Base-by-base conservation (phyloP, 2,329 filamentous ascomycete species). In the Sporothrix phasma region DNA sequence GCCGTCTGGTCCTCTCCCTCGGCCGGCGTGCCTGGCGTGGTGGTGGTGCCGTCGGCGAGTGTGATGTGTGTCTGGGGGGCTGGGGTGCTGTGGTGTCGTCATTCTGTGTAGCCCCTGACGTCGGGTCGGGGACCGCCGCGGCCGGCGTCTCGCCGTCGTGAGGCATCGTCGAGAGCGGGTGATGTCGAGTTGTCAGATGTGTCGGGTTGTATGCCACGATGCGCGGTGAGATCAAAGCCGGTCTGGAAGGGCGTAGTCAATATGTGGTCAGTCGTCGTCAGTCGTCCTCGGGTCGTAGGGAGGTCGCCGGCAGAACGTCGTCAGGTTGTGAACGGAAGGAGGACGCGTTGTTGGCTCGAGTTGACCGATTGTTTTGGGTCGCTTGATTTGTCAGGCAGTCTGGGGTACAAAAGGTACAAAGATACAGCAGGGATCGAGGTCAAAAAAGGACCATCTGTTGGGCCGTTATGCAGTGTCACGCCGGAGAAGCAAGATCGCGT, bases 1-100 rank as follows among this genome's bases (percentile, higher is more conserved):
- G 70, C 73, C 7, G 76, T 74, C 5, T 76, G 73, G 24, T 72
- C 71, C 58, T 76, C 72, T 69, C 73, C 66, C 45, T 78, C 53
- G 41, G 39, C 29, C 26, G 54, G 31, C 26, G n/a, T 39, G 3
- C 47, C 41, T 34, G 64, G 56, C 26, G 61, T 37, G 6, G 64
- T 41, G 3, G 58, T 60, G 11, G 61, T 64, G 49, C 62, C 65
- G 31, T 66, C 65, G 22, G 59, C 58, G 13, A 66, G 59, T 22
- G 59, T 39, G 39, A 66, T 64, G 22, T 66, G 65, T 34, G 62
- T 53, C 15, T 64, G 63, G 3, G 62, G 41, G 43, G 56, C 19
- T 61, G 62, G 17, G 47, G 37, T 64, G 45, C 59, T 43, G 60
- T 31, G 13, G 53, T 3, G 31, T 19, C 26, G n/a, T 37, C 34